Percentiles rank a stretch among this genome's conserved stretches.
phyloP scores from a whole-genome alignment of 257 asterid genomes.

The Solanum chmielewskii region DNA sequence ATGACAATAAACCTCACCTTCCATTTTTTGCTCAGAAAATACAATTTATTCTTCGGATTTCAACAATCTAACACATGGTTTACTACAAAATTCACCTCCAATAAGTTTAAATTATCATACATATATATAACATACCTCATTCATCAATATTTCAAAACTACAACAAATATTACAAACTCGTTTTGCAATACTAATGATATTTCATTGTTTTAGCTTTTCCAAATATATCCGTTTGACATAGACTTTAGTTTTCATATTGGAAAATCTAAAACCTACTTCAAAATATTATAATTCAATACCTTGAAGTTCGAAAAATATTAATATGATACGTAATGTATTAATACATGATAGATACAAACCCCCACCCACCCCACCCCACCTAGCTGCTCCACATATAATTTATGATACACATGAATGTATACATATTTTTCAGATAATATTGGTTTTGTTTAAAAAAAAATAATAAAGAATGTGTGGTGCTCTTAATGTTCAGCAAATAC shows the following conservation, averaged over 20 bases:
- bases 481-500: neutral
- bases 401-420: no score
- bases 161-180: neutral
- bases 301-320: no score
- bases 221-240: neutral
- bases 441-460: no score
- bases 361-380: no score
- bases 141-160: neutral
- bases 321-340: no score
- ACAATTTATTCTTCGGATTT: no score
- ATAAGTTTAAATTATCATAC: neutral
- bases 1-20: neutral
- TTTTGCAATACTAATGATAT: neutral
- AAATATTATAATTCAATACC: neutral
- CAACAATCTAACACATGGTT: neutral
- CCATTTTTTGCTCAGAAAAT: no score
- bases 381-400: no score
- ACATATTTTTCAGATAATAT: no score
- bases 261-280: neutral
- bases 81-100: neutral
- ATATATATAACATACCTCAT: neutral
- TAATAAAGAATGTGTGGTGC: neutral
- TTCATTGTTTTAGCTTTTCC: neutral
- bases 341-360: no score
- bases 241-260: neutral